phyloP scores from a whole-genome alignment of 495 filamentous ascomycete genomes.

The Staphylotrichum longicolle region DNA sequence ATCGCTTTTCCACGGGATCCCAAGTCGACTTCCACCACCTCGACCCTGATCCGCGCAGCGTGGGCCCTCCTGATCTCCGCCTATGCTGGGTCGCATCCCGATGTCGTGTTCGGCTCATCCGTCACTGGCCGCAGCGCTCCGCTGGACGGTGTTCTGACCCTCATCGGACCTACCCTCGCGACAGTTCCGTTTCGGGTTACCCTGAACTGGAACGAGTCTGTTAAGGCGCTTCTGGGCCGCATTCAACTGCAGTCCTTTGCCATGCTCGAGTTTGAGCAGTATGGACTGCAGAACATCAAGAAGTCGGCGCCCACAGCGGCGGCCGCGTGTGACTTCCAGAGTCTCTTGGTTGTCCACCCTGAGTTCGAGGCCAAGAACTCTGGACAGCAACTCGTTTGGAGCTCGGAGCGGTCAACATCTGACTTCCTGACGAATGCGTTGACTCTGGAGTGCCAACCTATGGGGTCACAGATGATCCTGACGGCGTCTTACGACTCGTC shows the following conservation, averaged over 20 bases:
- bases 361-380: neutral
- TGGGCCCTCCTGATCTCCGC: conserved; percentile 44
- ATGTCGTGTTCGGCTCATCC: conserved; percentile 45
- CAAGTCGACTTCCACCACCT: neutral
- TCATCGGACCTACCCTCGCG: conserved; percentile 38
- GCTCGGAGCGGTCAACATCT: conserved; percentile 4
- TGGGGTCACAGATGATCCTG: neutral
- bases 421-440: conserved; percentile 21
- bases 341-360: conserved; percentile 40
- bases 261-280: conserved; percentile 16
- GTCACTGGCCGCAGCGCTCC: conserved; percentile 46
- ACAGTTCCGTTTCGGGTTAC: conserved; percentile 2
- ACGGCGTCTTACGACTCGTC: conserved; percentile 18
- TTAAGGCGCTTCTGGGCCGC: conserved; percentile 5
- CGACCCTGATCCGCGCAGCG: conserved; percentile 40
- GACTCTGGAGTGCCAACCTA: conserved; percentile 15
- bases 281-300: conserved; percentile 45
- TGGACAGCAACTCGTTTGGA: neutral
- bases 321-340: conserved; percentile 40
- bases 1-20: neutral
- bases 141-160: conserved; percentile 44
- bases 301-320: conserved; percentile 27
- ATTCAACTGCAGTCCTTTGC: conserved; percentile 11
- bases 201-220: conserved; percentile 2
- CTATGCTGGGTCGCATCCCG: conserved; percentile 35